These are phyloP conservation scores for Ascosphaera acerosa DNA, from an alignment of 2,329 filamentous ascomycete species.

Conservation along the genomic window DNA sequence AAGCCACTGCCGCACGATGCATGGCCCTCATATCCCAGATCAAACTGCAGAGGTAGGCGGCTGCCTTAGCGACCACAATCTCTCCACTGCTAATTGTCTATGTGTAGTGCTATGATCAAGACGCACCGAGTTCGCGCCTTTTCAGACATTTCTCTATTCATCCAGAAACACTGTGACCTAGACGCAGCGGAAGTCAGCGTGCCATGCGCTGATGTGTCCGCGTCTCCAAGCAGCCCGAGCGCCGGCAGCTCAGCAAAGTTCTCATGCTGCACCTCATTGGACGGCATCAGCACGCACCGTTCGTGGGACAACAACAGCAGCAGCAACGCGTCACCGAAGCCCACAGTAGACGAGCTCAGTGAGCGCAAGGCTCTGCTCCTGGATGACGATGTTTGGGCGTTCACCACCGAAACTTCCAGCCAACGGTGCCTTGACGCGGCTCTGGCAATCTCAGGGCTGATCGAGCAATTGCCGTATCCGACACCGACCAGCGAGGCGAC, in stretches of 20 bases:
- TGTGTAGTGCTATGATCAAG: conserved; percentile 20
- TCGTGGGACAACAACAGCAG: too few relatives aligned
- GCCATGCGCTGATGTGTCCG: conserved; percentile 3
- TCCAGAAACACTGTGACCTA: conserved; percentile 21
- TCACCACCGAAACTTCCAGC: conserved; percentile 17
- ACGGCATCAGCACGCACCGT: too few relatives aligned
- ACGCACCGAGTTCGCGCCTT: conserved; percentile 22
- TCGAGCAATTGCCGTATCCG: conserved; percentile 16
- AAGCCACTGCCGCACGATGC: conserved; percentile 15
- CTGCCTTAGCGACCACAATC: not conserved
- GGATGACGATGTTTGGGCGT: conserved; percentile 14
- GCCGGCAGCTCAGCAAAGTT: conserved; percentile 5
- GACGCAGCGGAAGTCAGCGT: conserved; percentile 10
- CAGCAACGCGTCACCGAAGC: too few relatives aligned
- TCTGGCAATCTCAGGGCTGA: conserved; percentile 18
- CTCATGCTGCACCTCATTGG: conserved; percentile 12
- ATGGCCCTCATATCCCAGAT: conserved; percentile 19
- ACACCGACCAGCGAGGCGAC: conserved; percentile 9
- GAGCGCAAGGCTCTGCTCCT: conserved; percentile 4
- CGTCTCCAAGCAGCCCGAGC: conserved; percentile 3
- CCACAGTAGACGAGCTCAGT: too few relatives aligned
- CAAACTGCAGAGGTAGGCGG: conserved; percentile 17
- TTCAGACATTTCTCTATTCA: conserved; percentile 21
- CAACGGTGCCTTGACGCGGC: conserved; percentile 18
- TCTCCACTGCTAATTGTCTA: conserved; percentile 3